Evolutionary conservation across 208 protist genomes (phyloP), one percentile per base, ranked within the genome.

Genomic region (Leishmania martiniquensis): DNA sequence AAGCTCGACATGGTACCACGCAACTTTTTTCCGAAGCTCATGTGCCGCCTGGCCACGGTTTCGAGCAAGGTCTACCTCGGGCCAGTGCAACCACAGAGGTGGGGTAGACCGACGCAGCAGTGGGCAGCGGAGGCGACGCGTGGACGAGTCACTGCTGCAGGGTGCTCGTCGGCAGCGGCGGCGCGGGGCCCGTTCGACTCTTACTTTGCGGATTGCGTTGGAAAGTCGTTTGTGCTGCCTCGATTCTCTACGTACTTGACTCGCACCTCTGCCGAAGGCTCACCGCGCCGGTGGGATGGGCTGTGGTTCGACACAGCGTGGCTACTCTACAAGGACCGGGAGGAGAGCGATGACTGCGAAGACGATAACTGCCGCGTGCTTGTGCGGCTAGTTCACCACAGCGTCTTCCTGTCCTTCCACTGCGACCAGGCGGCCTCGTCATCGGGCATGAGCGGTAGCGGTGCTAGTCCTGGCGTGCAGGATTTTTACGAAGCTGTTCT

Each of bases 351-450:
- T 22, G 12, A 62, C 29, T 15, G 37, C 1, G 29, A 29, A 32
- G 13, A 52, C 25, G 77, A 81, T 37, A 74, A 75, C 25, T 87
- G 87, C 44, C 86, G 93, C 22, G 91, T 91, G 20, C 76, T 95
- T 10, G 63, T 95, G 51, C 93, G 93, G 25, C 83, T 97, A 73
- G 86, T 95, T 45, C 82, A 91, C 7, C 93, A 94, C 84, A 93
- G 91, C 4, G 84, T 97, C 25, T 93, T 95, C 70, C 63, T 95
- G 5, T 88, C 88, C n/a, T 95, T 95, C 63, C 88, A 96, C 76
- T 86, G 87, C 70, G 78, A 89, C 42, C 72, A 77, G 51, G 81
- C 82, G 54, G 62, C 78, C 37, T 37, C 52, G 2, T 68, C 47
- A 22, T 65, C 17, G 65, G 59, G 54, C 69, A 54, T 49, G 37